phyloP scores from a whole-genome alignment of 164 flowering plant genomes.

The Liriodendron chinense region DNA sequence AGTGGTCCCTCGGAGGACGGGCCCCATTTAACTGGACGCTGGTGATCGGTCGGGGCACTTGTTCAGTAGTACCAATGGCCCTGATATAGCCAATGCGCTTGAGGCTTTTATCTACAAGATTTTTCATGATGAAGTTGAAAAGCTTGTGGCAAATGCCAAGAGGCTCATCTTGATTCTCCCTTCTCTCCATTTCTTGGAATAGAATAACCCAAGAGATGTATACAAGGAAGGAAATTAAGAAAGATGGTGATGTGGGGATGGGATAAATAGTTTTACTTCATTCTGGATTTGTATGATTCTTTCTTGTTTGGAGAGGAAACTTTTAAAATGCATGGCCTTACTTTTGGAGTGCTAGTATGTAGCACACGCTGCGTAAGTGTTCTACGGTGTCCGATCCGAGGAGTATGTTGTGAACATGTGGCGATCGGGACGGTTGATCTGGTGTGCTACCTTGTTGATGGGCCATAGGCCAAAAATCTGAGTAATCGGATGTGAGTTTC shows the following conservation, averaged over 20 bases:
- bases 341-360: background rate
- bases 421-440: no score
- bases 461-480: no score
- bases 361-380: background rate
- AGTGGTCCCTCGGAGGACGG: background rate
- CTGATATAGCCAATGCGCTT: background rate
- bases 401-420: no score
- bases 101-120: background rate
- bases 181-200: background rate
- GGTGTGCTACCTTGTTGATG: no score
- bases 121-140: conserved; percentile 3
- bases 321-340: background rate
- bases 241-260: background rate
- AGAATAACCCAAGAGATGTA: no score
- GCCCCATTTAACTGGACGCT: no score
- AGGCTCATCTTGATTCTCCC: background rate
- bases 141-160: background rate
- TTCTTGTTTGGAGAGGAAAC: background rate
- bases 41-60: no score
- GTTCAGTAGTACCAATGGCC: no score
- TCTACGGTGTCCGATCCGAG: no score
- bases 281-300: background rate
- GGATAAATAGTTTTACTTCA: no score
- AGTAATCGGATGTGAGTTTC: no score
- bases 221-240: background rate